Base-by-base conservation (phyloP, 2,329 filamentous ascomycete species). In the Colletotrichum sp. region DNA sequence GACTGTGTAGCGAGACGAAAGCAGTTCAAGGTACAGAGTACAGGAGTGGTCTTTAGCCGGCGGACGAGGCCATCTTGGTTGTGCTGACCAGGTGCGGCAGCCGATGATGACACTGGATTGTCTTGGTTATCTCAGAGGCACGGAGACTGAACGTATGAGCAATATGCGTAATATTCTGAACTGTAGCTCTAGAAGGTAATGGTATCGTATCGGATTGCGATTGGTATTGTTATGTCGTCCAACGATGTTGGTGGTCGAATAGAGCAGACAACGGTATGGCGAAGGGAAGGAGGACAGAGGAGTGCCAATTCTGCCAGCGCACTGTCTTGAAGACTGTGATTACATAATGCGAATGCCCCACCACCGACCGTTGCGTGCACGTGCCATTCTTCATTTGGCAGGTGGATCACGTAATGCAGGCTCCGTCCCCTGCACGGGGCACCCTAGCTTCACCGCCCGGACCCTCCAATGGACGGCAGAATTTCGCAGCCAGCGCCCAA, bases 381-480 rank as follows among this genome's bases (percentile, higher is more conserved):
- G 30, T 18, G 59, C 59, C 59, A 62, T 21, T 34, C 16, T 32
- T 9, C 18, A 63, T 63, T 9, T 36, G 59, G 30, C 26, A 63
- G 65, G 49, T 68, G n/a, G 36, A 76, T 76, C 32, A 76, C 63
- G 63, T 73, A 68, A 76, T 18, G 59, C 16, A 36, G 12, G 8
- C n/a, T 34, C 59, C 62, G 8, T 5, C 26, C 1, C 34, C 34
- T 24, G 21, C 63, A 49, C 12, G 44, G 28, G 44, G n/a, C 3
- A 34, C 5, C 28, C 66, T 28, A 16, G 55, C 26, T 13, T 78
- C 71, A 71, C 71, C 72, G 72, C 75, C 69, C 60, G 52, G 66
- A 73, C 64, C 55, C 34, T 66, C 68, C 32, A 26, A 21, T 8
- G 21, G 57, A 12, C 71, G 76, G 76, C 76, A 78, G 76, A 78